A percentile compares a stretch with the other conserved stretches of the same genome.
Conservation (phyloP, 1,284 basidiomycete species). For the Sporisorium reilianum region DNA sequence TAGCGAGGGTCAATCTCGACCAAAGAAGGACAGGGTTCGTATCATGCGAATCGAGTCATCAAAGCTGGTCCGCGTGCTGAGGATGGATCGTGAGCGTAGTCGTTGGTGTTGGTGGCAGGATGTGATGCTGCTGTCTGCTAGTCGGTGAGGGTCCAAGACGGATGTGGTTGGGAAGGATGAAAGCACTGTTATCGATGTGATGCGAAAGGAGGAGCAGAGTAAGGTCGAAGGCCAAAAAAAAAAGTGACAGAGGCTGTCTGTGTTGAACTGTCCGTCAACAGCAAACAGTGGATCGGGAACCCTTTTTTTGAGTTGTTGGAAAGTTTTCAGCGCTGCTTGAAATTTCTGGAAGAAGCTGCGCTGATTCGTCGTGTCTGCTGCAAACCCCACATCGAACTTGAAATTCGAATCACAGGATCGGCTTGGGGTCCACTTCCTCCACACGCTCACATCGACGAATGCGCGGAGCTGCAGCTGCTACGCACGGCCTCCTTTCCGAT, state of each 20-base stretch:
- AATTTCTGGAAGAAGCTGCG: conserved; percentile 34
- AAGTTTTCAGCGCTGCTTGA: conserved; percentile 16
- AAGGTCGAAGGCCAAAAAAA: neutral
- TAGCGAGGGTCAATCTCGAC: neutral
- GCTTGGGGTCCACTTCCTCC: too few species aligned
- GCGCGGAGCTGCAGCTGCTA: conserved; percentile 8
- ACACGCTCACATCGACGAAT: too few species aligned
- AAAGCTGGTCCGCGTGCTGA: neutral
- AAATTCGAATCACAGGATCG: too few species aligned
- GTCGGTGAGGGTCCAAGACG: too few species aligned
- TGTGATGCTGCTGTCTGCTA: neutral
- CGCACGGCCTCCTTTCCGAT: conserved; percentile 9
- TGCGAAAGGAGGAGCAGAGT: neutral
- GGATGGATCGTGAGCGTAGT: neutral
- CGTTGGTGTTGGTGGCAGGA: neutral
- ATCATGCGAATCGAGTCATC: conserved; percentile 9
- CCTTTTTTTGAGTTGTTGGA: neutral
- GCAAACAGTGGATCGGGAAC: conserved; percentile 15
- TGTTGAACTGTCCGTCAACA: neutral
- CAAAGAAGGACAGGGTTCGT: neutral
- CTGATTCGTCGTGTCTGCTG: neutral
- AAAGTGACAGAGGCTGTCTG: neutral
- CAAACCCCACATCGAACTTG: neutral
- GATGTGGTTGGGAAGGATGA: too few species aligned
- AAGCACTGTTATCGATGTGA: conserved; percentile 12